These are phyloP conservation scores for Galerina sulciceps DNA, from an alignment of 768 basidiomycete genomes.

Conservation along the genomic window DNA sequence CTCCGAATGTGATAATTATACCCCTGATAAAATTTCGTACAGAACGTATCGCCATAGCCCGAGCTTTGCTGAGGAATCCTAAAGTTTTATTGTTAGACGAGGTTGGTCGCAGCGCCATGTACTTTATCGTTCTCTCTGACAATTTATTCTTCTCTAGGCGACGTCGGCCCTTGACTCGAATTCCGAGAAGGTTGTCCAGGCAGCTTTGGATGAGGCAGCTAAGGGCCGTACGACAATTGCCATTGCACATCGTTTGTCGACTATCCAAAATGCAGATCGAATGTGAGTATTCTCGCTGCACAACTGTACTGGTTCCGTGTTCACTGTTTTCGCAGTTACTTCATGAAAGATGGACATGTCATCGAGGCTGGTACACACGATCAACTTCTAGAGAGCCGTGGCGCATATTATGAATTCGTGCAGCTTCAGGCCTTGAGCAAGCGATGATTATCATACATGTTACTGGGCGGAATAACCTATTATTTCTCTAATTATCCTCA, in stretches of 20 bases:
- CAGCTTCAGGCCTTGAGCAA: slow-evolving; percentile 78
- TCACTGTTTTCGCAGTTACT: slow-evolving; percentile 58
- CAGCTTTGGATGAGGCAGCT: slow-evolving; percentile 89
- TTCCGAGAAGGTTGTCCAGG: slow-evolving; percentile 96
- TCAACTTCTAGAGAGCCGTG: slow-evolving; percentile 65
- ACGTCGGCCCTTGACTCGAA: slow-evolving; percentile 90
- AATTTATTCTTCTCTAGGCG: slow-evolving; percentile 41
- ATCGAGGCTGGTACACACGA: slow-evolving; percentile 90
- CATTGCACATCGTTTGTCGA: slow-evolving; percentile 92
- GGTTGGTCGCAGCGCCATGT: slow-evolving; percentile 24
- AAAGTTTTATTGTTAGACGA: slow-evolving; percentile 88
- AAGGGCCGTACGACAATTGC: slow-evolving; percentile 93
- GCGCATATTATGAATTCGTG: slow-evolving; percentile 84
- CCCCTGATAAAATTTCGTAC: slow-evolving; percentile 3
- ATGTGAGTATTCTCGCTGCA: slow-evolving; percentile 56
- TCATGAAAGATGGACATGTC: slow-evolving; percentile 85
- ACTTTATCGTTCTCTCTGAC: neutral
- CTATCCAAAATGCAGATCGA: slow-evolving; percentile 88
- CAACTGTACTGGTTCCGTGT: slow-evolving; percentile 3
- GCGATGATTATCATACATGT: slow-evolving; percentile 20
- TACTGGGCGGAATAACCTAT: no score
- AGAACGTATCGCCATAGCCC: slow-evolving; percentile 85
- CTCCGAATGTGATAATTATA: neutral
- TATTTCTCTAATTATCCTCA: no score
- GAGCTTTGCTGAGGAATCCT: slow-evolving; percentile 89